phyloP scores from a whole-genome alignment of 2,329 filamentous ascomycete species.

The Stachybotrys echinatus region DNA sequence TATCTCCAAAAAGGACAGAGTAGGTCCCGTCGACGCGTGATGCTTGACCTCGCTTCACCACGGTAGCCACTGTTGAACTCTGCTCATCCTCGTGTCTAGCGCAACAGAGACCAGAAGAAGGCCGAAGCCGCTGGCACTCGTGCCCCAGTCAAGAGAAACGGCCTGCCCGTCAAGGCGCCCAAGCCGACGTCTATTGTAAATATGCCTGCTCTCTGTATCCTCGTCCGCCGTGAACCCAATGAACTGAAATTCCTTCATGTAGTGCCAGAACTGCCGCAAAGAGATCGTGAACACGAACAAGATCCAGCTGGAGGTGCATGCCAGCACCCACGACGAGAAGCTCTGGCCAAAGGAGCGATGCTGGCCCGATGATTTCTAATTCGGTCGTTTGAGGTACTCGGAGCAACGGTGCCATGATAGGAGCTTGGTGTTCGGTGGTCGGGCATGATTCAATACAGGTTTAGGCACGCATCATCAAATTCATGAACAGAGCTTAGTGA shows the following conservation, averaged over 20 bases:
- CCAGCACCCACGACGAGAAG: slow-evolving; percentile 42
- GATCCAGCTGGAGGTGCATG: slow-evolving; percentile 47
- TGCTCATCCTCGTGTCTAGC: slow-evolving; percentile 19
- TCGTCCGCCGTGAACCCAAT: background rate
- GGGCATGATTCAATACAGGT: no score
- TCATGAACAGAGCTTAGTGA: no score
- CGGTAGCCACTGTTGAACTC: background rate
- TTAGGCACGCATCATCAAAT: no score
- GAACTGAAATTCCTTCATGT: slow-evolving; percentile 5
- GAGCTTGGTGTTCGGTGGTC: no score
- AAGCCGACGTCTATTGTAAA: slow-evolving; percentile 31
- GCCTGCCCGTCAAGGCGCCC: slow-evolving; percentile 47
- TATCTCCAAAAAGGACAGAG: slow-evolving; percentile 22
- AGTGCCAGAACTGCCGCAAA: slow-evolving; percentile 47
- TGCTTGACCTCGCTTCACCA: no score
- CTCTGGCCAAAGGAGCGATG: slow-evolving; percentile 53
- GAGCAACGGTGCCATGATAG: no score
- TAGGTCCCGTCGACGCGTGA: slow-evolving; percentile 7
- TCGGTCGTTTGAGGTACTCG: no score
- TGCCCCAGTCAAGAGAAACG: slow-evolving; percentile 47
- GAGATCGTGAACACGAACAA: slow-evolving; percentile 47
- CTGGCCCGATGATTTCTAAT: slow-evolving; percentile 45
- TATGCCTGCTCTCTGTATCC: background rate
- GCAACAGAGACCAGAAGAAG: slow-evolving; percentile 50
- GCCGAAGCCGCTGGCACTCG: slow-evolving; percentile 50